Evolutionary conservation across 106 monocot genomes (phyloP), one percentile per base, ranked within the genome.

Genomic region (Dioscorea alata): DNA sequence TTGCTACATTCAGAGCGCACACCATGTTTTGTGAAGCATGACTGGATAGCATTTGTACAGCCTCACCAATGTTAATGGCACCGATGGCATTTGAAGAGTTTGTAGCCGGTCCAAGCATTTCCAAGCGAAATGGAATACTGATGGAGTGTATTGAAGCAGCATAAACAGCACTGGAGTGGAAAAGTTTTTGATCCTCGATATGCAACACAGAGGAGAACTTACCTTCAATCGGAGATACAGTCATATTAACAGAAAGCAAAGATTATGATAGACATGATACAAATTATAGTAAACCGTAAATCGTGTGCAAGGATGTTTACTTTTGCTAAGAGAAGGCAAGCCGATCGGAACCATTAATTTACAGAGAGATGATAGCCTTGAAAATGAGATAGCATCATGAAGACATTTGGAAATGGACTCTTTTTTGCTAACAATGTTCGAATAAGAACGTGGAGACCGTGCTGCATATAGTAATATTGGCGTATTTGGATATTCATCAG

Each of bases 301-400:
- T 54, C 18, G 15, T 1, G 19, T 18, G 54, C 64, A 54, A 79
- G 52, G 49, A 18, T 63, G 62, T 78, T 65, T 92, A 97, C 94
- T 85, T 61, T 23, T 74, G 60, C 65, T 80, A 59, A 97, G 70
- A 69, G 89, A 92, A 71, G 92, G 89, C 75, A 92, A 77, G 48
- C 97, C 97, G 49, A 87, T 33, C 54, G 97, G 97, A 25, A 92
- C 79, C 77, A 92, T 83, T 71, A 97, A 68, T 63, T 82, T 77
- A 67, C 75, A 92, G 17, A 71, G 78, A 35, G 82, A 74, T 16
- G 97, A 82, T 6, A 97, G 80, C 75, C 71, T 86, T 71, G 92
- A 80, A 83, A 97, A 83, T 32, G 97, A 97, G 50, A 97, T 72
- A 49, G 89, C 89, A 76, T 97, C 92, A 71, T 97, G 92, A 23